phyloP scores from a whole-genome alignment of 208 protist species.

The Leishmania lainsoni region DNA sequence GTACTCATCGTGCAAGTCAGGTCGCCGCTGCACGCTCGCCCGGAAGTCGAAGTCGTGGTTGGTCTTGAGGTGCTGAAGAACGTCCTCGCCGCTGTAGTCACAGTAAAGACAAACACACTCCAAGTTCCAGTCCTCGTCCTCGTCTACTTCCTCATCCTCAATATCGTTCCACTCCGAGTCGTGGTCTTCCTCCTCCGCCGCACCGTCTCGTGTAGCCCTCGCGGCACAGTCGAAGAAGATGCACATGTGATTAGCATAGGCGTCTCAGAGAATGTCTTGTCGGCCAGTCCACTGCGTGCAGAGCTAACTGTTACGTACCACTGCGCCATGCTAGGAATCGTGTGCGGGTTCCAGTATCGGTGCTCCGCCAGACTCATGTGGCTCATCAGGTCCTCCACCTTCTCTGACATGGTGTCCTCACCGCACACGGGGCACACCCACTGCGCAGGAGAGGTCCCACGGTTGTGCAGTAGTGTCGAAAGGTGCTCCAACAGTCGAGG shows the following conservation, averaged over 20 bases:
- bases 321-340: constrained; percentile 43
- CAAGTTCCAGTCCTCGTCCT: constrained; percentile 62
- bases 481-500: constrained; percentile 47
- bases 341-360: constrained; percentile 46
- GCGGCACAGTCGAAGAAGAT: neutral
- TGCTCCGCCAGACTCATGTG: constrained; percentile 39
- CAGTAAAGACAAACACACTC: constrained; percentile 70
- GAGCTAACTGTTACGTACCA: constrained; percentile 40
- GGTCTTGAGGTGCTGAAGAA: constrained; percentile 58
- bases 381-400: constrained; percentile 4
- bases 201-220: constrained; percentile 5
- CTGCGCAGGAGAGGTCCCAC: neutral
- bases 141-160: constrained; percentile 51
- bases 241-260: neutral
- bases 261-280: neutral
- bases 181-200: constrained; percentile 21
- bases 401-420: constrained; percentile 10
- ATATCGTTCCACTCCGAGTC: constrained; percentile 28
- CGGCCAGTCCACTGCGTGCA: neutral
- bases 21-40: constrained; percentile 33
- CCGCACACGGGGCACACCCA: constrained; percentile 67
- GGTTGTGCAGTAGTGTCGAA: constrained; percentile 14
- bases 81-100: constrained; percentile 36
- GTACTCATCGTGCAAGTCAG: constrained; percentile 66
- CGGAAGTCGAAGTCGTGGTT: constrained; percentile 64